Evolutionary conservation across 805 yeast genomes (phyloP), one percentile per base, ranked within the genome.

Genomic region (Hanseniaspora lachancei): DNA sequence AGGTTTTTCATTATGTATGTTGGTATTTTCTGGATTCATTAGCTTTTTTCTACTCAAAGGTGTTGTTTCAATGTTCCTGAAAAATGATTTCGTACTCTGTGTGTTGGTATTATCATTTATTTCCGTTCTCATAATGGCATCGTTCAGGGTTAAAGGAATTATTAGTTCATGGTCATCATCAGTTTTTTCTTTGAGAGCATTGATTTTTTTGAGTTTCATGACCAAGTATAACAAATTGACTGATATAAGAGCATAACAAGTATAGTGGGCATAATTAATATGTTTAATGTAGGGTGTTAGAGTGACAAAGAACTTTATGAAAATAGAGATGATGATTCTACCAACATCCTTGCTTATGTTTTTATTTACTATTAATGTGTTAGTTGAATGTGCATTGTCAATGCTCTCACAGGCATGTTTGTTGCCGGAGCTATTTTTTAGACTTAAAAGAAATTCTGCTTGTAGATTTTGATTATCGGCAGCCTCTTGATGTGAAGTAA

Each of bases 71-170:
- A 55, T 49, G 23, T 46, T 46, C 21, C 46, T 46, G 40, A 55
- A 55, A 12, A 55, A 39, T 24, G 47, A 43, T 24, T 49, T 49
- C 29, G 47, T 49, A 35, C 47, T 44, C n/a, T 44, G 47, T 27
- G 47, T 44, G 36, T 44, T 44, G 2, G 36, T 44, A 44, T 44
- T 44, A 21, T 27, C 18, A 29, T 44, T 44, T 18, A 44, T 44
- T 29, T 44, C 47, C 34, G 47, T 29, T 27, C 47, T 44, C 29
- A 44, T 18, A n/a, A 46, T 34, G 6, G 49, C 29, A 34, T 34
- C 35, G 24, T 46, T 46, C 3, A 46, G 34, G 12, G n/a, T 32
- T 10, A 46, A 23, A 29, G 49, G 49, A 10, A 46, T 32, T 13
- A 46, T 18, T 9, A 34, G 13, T n/a, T 34, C 29, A 20, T 32